Evolutionary conservation across 371 early-diverging fungal genomes (phyloP), one percentile per base, ranked within the genome.

Genomic region (Zancudomyces culisetae): DNA sequence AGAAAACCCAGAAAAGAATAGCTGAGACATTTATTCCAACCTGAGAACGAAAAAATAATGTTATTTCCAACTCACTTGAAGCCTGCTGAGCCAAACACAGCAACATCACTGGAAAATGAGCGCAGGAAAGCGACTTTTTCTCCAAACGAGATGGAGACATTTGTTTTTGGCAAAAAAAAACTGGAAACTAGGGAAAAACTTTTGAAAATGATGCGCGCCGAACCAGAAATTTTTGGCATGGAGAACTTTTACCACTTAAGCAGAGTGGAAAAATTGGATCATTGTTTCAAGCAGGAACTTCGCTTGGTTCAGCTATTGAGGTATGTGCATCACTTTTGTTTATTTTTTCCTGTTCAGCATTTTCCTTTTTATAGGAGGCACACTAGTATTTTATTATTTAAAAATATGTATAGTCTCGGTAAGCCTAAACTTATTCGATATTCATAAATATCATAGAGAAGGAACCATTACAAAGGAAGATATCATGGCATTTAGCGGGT

Each of bases 261-360:
- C 51, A 60, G 68, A 40, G 22, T 50, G n/a, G 68, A 68, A 19
- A 55, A 55, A 42, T 54, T 68, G 51, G 60, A 62, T 27, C 61
- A 68, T 23, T 57, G 62, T 49, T 54, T 64, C 13, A 43, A 53
- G 30, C 61, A 64, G 39, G 62, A 59, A n/a, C 23, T 24, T 22
- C 59, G 62, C 2, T 57, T 61, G 22, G 54, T 60, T 24, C 58
- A 50, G 48, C 57, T 67, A 21, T 27, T 60, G 50, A 46, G 43
- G 19, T 53, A 47, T 22, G 60, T 43, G n/a, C n/a, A n/a, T n/a
- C n/a, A n/a, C n/a, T n/a, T n/a, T n/a, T n/a, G n/a, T n/a, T n/a
- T n/a, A n/a, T n/a, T n/a, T n/a, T n/a, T n/a, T n/a, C n/a, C n/a
- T n/a, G n/a, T n/a, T n/a, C n/a, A n/a, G n/a, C n/a, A n/a, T n/a